Percentiles rank a stretch among this genome's conserved stretches.
These are phyloP conservation scores for Iris macrosiphon DNA, from an alignment of 106 monocot species.

Conservation along the genomic window DNA sequence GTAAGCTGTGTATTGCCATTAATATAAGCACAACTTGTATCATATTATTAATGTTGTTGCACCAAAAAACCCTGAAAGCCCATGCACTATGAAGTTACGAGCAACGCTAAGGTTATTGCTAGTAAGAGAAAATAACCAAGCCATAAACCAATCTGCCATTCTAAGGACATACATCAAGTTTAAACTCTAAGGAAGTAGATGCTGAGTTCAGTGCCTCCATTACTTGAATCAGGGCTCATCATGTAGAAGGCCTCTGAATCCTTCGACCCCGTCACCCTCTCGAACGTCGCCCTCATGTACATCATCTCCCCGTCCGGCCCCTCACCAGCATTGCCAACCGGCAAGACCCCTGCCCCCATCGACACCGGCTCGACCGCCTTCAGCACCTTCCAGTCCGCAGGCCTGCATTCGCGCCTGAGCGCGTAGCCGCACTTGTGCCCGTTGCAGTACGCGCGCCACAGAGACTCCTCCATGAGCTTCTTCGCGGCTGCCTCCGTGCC, in stretches of 20 bases:
- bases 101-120: no score
- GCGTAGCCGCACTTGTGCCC: conserved; percentile 56
- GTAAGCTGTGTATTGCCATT: no score
- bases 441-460: conserved; percentile 53
- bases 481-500: background rate
- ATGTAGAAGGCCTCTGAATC: conserved; percentile 82
- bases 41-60: no score
- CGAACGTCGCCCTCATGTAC: conserved; percentile 75
- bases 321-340: conserved; percentile 11
- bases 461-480: conserved; percentile 18
- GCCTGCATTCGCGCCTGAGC: conserved; percentile 23
- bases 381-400: conserved; percentile 36
- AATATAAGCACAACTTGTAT: no score
- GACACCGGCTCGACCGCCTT: conserved; percentile 61
- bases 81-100: no score
- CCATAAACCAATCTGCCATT: no score
- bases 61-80: no score
- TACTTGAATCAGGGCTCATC: conserved; percentile 68
- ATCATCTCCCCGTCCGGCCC: conserved; percentile 51
- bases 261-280: conserved; percentile 61
- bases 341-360: conserved; percentile 72
- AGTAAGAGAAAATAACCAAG: no score
- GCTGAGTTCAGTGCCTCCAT: conserved; percentile 56
- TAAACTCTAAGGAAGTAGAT: conserved; percentile 53
- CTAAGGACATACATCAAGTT: background rate